Evolutionary conservation across 495 filamentous ascomycete genomes (phyloP).

Genomic region (Hypoxylon crocopeplum): DNA sequence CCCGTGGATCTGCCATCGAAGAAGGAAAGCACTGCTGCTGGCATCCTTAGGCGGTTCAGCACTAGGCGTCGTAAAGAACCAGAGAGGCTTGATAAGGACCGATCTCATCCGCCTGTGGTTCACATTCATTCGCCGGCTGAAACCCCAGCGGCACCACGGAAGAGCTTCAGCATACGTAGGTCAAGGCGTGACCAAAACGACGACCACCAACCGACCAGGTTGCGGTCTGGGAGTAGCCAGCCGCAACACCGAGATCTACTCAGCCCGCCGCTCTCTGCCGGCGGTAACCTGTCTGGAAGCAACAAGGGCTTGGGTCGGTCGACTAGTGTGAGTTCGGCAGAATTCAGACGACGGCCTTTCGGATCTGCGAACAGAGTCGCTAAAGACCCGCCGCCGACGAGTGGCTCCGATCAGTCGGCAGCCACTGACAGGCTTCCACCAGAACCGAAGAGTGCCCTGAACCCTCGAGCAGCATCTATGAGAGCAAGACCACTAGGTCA

Average conservation of each 20-base stretch:
- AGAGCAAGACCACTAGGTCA: slow-evolving; percentile 92
- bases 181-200: slow-evolving; percentile 63
- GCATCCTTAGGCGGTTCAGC: slow-evolving; percentile 89
- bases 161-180: slow-evolving; percentile 83
- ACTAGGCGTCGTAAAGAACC: slow-evolving; percentile 74
- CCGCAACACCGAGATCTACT: slow-evolving; percentile 76
- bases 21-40: slow-evolving; percentile 86
- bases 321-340: slow-evolving; percentile 85
- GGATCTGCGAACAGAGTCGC: slow-evolving; percentile 55
- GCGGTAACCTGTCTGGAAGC: slow-evolving; percentile 60
- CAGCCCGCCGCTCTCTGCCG: slow-evolving; percentile 69
- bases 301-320: slow-evolving; percentile 76
- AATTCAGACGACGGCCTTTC: slow-evolving; percentile 70
- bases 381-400: slow-evolving; percentile 71
- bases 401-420: slow-evolving; percentile 76
- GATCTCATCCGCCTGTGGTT: slow-evolving; percentile 70
- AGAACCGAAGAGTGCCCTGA: slow-evolving; percentile 46
- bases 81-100: slow-evolving; percentile 62
- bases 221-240: slow-evolving; percentile 71
- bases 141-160: slow-evolving; percentile 64
- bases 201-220: slow-evolving; percentile 50
- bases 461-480: slow-evolving; percentile 63
- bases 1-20: slow-evolving; percentile 69
- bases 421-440: slow-evolving; percentile 49
- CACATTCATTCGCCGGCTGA: slow-evolving; percentile 78